These are phyloP conservation scores for Blastobotrys persicus DNA, from an alignment of 1,139 yeast genomes.

Conservation along the genomic window DNA sequence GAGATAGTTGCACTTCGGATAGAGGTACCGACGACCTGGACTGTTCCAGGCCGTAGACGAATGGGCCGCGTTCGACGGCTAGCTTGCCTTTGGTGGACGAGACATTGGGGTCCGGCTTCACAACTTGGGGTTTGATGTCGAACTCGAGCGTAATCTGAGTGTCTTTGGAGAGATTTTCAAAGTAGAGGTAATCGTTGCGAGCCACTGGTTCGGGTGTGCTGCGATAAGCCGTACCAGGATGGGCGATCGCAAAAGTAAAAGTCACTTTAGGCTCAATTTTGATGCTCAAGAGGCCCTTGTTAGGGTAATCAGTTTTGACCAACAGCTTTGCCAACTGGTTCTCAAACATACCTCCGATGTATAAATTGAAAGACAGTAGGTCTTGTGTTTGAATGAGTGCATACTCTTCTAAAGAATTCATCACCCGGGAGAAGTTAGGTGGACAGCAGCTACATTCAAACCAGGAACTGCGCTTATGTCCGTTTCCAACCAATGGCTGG, in stretches of 20 bases:
- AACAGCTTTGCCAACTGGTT: neutral
- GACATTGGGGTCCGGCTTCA: constrained; percentile 8
- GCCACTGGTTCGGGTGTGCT: neutral
- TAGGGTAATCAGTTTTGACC: constrained; percentile 11
- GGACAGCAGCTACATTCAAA: constrained; percentile 32
- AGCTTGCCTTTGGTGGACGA: constrained; percentile 9
- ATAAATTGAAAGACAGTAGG: constrained; percentile 7
- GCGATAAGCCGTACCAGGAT: neutral
- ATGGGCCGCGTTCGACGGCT: constrained; percentile 14
- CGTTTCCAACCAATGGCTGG: constrained; percentile 25
- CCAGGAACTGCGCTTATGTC: constrained; percentile 28
- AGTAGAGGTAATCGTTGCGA: constrained; percentile 11
- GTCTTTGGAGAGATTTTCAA: constrained; percentile 4
- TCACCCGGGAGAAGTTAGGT: constrained; percentile 26
- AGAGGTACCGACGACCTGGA: neutral
- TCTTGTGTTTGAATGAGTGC: constrained; percentile 3
- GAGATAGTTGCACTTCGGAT: neutral
- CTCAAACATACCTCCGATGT: constrained; percentile 10
- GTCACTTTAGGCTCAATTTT: neutral
- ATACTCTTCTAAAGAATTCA: constrained; percentile 10
- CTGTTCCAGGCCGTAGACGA: constrained; percentile 11
- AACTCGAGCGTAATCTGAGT: constrained; percentile 2
- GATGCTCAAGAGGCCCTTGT: constrained; percentile 3
- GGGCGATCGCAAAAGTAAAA: constrained; percentile 2
- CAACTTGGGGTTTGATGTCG: constrained; percentile 3